Conservation (phyloP, 2,329 filamentous ascomycete species). For the Monilinia fructigena region DNA sequence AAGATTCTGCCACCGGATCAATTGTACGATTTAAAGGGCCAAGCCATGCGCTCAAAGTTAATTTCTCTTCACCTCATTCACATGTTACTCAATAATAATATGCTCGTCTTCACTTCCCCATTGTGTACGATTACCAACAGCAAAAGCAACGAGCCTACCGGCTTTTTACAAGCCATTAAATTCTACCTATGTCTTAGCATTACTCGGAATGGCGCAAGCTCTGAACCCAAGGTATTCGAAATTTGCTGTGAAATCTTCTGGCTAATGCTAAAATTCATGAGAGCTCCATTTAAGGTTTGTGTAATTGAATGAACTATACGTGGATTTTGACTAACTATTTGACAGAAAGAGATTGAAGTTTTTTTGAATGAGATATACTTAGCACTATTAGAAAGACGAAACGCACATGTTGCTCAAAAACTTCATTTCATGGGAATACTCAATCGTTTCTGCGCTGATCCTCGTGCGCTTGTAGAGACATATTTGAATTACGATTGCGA, state of each 20-base stretch:
- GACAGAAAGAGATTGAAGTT: conserved; percentile 90
- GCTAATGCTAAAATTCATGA: conserved; percentile 92
- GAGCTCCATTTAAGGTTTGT: conserved; percentile 84
- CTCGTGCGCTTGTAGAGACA: conserved; percentile 84
- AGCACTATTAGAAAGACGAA: conserved; percentile 82
- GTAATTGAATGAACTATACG: background rate
- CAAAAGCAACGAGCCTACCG: conserved; percentile 82
- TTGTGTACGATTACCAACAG: conserved; percentile 90
- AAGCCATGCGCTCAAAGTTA: conserved; percentile 96
- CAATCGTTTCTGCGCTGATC: conserved; percentile 79
- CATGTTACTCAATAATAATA: conserved; percentile 91
- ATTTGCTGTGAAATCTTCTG: conserved; percentile 97
- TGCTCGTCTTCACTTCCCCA: conserved; percentile 85
- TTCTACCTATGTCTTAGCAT: conserved; percentile 95
- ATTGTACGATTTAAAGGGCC: conserved; percentile 85
- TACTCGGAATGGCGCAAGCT: conserved; percentile 92
- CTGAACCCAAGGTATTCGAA: conserved; percentile 87
- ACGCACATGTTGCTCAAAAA: conserved; percentile 86
- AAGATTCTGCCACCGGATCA: conserved; percentile 88
- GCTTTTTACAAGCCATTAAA: conserved; percentile 91
- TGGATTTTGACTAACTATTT: conserved; percentile 22
- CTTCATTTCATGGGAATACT: conserved; percentile 86
- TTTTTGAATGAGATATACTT: conserved; percentile 98
- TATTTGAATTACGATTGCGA: conserved; percentile 99
- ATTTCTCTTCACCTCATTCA: conserved; percentile 94